Base-by-base conservation (phyloP, 805 yeast genomes). In the Wickerhamiella alocasiicola region DNA sequence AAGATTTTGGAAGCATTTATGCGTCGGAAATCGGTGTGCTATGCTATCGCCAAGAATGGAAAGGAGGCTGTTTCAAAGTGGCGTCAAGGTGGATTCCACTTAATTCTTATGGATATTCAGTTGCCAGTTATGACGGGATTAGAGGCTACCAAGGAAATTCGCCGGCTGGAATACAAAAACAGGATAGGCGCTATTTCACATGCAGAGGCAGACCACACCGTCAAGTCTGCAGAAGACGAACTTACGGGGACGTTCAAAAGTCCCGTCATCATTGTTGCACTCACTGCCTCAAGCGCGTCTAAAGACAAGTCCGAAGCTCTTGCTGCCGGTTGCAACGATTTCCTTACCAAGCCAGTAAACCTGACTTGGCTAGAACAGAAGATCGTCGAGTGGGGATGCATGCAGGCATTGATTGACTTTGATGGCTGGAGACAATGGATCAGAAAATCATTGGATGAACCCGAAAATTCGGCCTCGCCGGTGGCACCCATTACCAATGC, bases 271-370 rank as follows among this genome's bases (percentile, higher is more conserved):
- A 88, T 91, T 39, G 98, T 91, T 16, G 99, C 99, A 0, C 64
- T 91, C 39, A 91, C 99, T 1, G 98, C 98, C 0, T 78, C 91
- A 6, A 81, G 91, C 13, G 72, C 91, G 21, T 74, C 78, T 11
- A 77, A 77, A 23, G 97, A 87, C 61, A 78, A 81, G 56, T 78
- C 83, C 46, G 82, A 83, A 53, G 98, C 98, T 0, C 66, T 91
- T 42, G 81, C 93, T 21, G 95, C 97, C 2, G 99, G 99, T 35
- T 91, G 99, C 62, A 91, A 91, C 55, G 99, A 91, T 60, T 91
- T 80, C 62, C 63, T 91, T 50, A 91, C 96, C 7, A 91, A 91
- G 51, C 99, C 99, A 0, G 97, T 91, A 6, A 88, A 85, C 51
- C 66, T 88, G 50, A 82, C 76, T 36, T 91, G 99, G 99, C 66